phyloP scores from a whole-genome alignment of 257 asterid species.

The Nicotiana otophora region DNA sequence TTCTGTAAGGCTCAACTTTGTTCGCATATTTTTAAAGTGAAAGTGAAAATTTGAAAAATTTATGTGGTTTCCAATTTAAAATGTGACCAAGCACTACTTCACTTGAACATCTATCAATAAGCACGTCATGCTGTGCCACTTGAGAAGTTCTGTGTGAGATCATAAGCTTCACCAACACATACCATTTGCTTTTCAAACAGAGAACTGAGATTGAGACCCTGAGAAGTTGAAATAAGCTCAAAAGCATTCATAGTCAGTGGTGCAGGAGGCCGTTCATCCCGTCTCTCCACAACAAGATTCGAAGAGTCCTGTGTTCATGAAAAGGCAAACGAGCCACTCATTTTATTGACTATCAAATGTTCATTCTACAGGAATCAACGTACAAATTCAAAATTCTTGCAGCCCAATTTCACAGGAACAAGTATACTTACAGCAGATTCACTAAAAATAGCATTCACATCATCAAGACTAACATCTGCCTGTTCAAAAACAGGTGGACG shows the following conservation, averaged over 20 bases:
- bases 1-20: not conserved
- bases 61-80: not conserved
- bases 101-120: not conserved
- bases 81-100: not conserved
- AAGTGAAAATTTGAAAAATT: not conserved
- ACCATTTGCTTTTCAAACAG: slow-evolving; percentile 96
- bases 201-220: slow-evolving; percentile 85
- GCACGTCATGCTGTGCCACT: not conserved
- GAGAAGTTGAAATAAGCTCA: slow-evolving; percentile 93
- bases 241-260: slow-evolving; percentile 94
- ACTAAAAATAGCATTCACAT: slow-evolving; percentile 65
- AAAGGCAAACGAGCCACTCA: not conserved
- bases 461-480: slow-evolving; percentile 84
- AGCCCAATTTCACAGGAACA: not conserved
- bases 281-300: slow-evolving; percentile 82
- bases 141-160: not conserved
- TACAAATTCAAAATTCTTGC: not conserved
- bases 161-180: slow-evolving; percentile 9
- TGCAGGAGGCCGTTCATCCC: slow-evolving; percentile 49
- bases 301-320: slow-evolving; percentile 45
- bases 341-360: not conserved
- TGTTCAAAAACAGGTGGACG: slow-evolving; percentile 64
- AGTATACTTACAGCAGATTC: slow-evolving; percentile 50
- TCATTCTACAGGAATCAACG: not conserved
- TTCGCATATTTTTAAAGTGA: not conserved